Evolutionary conservation across 495 filamentous ascomycete genomes (phyloP).

Genomic region (Astrothelium macrocarpum): DNA sequence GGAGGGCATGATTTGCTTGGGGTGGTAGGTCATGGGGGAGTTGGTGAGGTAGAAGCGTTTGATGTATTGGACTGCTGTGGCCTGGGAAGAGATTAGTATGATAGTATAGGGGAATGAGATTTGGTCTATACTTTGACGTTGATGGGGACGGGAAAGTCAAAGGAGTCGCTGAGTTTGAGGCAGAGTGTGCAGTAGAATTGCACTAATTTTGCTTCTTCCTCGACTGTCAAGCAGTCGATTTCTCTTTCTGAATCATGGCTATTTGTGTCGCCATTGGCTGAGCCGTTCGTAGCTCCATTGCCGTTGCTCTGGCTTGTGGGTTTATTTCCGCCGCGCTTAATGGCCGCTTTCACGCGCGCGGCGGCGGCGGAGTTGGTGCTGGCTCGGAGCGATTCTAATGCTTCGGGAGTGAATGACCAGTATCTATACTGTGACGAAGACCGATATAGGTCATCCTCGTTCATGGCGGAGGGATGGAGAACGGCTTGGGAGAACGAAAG

Average conservation of each 20-base stretch:
- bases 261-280: constrained; percentile 6
- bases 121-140: constrained; percentile 54
- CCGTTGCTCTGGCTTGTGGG: constrained; percentile 13
- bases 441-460: constrained; percentile 87
- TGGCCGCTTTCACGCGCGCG: constrained; percentile 57
- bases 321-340: constrained; percentile 38
- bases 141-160: constrained; percentile 66
- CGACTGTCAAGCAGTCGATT: constrained; percentile 65
- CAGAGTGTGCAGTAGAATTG: constrained; percentile 67
- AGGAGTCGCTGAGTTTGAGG: constrained; percentile 63
- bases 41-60: constrained; percentile 91
- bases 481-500: neutral
- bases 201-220: constrained; percentile 76
- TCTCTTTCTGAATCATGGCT: constrained; percentile 33
- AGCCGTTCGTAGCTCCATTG: constrained; percentile 15
- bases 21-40: constrained; percentile 89
- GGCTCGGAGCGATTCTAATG: constrained; percentile 57
- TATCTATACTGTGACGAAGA: constrained; percentile 78
- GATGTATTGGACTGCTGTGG: constrained; percentile 85
- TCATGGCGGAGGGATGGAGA: constrained; percentile 33
- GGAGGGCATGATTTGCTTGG: constrained; percentile 72
- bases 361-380: constrained; percentile 67
- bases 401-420: constrained; percentile 82
- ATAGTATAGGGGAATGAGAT: neutral
- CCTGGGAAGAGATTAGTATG: constrained; percentile 35